Conservation (phyloP, 208 protist species). For the Trypanosoma theileri region DNA sequence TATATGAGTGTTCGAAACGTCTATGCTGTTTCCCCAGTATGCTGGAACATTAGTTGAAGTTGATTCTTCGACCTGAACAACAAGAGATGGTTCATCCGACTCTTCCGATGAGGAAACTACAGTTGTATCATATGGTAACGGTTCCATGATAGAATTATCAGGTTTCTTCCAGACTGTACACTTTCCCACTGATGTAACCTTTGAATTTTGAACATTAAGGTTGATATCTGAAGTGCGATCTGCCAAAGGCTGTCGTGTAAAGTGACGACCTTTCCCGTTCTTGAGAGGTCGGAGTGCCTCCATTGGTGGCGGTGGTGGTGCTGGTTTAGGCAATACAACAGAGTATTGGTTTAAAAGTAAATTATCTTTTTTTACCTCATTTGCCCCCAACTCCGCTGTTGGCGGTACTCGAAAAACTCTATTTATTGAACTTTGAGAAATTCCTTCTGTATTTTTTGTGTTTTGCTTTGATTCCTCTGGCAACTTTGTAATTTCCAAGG, state of each 20-base stretch:
- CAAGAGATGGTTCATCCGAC: slow-evolving; percentile 15
- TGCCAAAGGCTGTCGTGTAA: background rate
- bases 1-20: background rate
- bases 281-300: background rate
- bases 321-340: background rate
- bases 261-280: background rate
- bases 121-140: slow-evolving; percentile 2
- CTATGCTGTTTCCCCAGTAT: slow-evolving; percentile 11
- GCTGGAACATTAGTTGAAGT: background rate
- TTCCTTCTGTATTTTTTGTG: background rate
- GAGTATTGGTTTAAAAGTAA: background rate
- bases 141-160: background rate
- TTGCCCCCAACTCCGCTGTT: background rate
- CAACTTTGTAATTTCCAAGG: background rate
- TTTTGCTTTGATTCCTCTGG: background rate
- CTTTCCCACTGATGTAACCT: background rate
- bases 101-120: slow-evolving; percentile 5
- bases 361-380: background rate
- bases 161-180: background rate
- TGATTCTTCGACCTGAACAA: slow-evolving; percentile 19
- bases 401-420: too few species aligned
- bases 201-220: background rate
- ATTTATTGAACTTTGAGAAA: background rate
- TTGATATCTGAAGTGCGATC: slow-evolving; percentile 22
- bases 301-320: background rate